Percentiles rank a stretch among this genome's conserved stretches.
phyloP scores from a whole-genome alignment of 2,329 filamentous ascomycete species.

The Blastomyces gilchristii region DNA sequence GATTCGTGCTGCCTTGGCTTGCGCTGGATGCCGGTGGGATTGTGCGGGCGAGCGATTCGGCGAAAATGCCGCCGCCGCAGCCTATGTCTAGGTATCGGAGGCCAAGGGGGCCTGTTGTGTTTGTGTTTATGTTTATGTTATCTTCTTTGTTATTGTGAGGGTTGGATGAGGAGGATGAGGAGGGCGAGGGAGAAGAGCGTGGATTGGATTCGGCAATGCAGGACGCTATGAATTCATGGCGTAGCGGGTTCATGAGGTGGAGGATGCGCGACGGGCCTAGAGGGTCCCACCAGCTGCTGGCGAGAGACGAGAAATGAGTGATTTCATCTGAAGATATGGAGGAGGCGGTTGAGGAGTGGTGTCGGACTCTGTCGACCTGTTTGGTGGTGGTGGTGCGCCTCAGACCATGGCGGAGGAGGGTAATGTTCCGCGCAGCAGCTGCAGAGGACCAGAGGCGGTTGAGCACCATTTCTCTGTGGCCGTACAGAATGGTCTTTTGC shows the following conservation, averaged over 20 bases:
- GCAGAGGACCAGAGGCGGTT: constrained; percentile 4
- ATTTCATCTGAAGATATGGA: constrained; percentile 84
- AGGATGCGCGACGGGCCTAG: constrained; percentile 84
- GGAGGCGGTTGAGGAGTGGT: constrained; percentile 30
- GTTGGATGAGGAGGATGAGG: constrained; percentile 14
- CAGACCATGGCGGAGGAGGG: constrained; percentile 9
- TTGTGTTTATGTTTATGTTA: not conserved
- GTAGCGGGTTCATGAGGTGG: constrained; percentile 95
- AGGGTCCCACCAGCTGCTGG: constrained; percentile 94
- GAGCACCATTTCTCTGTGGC: constrained; percentile 6
- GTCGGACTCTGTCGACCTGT: constrained; percentile 11
- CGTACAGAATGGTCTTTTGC: not conserved
- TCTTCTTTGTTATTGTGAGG: not conserved
- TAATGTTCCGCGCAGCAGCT: constrained; percentile 10
- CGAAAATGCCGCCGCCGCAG: constrained; percentile 93
- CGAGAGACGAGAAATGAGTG: constrained; percentile 87
- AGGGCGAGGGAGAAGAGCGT: constrained; percentile 21
- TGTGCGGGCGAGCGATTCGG: constrained; percentile 51
- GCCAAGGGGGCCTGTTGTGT: constrained; percentile 21
- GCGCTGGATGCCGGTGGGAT: constrained; percentile 19
- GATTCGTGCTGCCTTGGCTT: not conserved
- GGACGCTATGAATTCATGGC: constrained; percentile 76
- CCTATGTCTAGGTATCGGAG: constrained; percentile 80
- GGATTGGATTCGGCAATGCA: constrained; percentile 49
- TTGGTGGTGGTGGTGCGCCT: constrained; percentile 2